Conservation (phyloP, 176 grass and related monocot species). For the Aegilops bicornis region DNA sequence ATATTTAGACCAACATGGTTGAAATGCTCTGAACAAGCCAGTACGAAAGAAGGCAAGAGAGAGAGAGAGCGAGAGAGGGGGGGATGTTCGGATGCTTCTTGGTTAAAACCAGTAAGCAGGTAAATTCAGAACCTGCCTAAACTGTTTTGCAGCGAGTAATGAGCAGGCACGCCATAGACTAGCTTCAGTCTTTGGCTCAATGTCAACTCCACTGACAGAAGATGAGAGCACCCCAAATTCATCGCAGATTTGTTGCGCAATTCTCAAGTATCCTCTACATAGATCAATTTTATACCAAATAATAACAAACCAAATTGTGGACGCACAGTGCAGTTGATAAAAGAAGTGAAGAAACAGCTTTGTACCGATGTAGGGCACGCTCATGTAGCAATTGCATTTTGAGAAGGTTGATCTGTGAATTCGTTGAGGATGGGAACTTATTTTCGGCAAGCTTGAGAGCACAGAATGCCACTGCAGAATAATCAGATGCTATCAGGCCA, state of each 20-base stretch:
- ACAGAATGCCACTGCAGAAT: constrained; percentile 62
- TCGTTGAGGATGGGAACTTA: constrained; percentile 62
- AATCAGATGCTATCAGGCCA: neutral
- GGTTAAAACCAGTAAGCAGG: constrained; percentile 9
- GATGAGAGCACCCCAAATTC: constrained; percentile 78
- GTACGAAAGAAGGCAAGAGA: neutral
- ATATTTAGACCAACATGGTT: neutral
- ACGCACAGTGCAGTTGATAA: constrained; percentile 16
- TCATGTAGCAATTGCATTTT: constrained; percentile 92
- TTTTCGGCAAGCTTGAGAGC: constrained; percentile 84
- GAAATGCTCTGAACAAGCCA: neutral
- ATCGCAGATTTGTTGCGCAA: constrained; percentile 80
- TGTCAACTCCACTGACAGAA: constrained; percentile 80
- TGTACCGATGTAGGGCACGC: constrained; percentile 78
- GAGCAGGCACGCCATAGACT: constrained; percentile 69
- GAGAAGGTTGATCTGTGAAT: constrained; percentile 69
- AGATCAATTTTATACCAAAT: constrained; percentile 24
- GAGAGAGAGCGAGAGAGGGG: neutral
- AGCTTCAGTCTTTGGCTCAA: constrained; percentile 90
- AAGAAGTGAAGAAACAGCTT: constrained; percentile 24
- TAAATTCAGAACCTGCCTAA: constrained; percentile 58
- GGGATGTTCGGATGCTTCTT: neutral
- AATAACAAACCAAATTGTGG: constrained; percentile 13
- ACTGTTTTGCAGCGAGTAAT: constrained; percentile 88
- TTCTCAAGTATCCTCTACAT: constrained; percentile 74